phyloP scores from a whole-genome alignment of 495 filamentous ascomycete genomes.

The Thermothielavioides terrestris region DNA sequence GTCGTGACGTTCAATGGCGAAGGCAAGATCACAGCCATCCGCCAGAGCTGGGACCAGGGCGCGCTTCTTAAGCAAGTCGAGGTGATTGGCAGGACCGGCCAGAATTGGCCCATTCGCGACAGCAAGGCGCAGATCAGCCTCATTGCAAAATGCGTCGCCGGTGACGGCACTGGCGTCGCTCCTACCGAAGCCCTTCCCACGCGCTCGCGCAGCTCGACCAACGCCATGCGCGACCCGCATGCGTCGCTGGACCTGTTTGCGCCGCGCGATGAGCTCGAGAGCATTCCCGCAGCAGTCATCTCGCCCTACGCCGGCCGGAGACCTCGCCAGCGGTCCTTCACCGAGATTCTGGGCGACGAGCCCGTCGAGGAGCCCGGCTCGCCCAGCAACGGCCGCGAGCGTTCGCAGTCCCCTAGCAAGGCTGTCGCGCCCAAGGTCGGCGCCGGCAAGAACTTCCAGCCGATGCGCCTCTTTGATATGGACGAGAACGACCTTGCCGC shows the following conservation, averaged over 20 bases:
- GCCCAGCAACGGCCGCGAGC: slow-evolving; percentile 40
- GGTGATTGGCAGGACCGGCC: slow-evolving; percentile 79
- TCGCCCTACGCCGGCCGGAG: slow-evolving; percentile 43
- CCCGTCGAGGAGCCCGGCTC: slow-evolving; percentile 34
- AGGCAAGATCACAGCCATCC: slow-evolving; percentile 72
- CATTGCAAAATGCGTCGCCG: slow-evolving; percentile 48
- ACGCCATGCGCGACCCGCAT: slow-evolving; percentile 57
- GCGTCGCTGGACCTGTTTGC: slow-evolving; percentile 67
- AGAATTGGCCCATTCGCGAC: slow-evolving; percentile 90
- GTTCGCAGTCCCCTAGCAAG: slow-evolving; percentile 36
- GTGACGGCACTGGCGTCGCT: slow-evolving; percentile 16
- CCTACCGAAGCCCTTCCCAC: slow-evolving; percentile 14
- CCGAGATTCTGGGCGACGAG: slow-evolving; percentile 44
- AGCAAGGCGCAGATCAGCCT: slow-evolving; percentile 74
- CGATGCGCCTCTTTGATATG: slow-evolving; percentile 60
- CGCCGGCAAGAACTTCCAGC: slow-evolving; percentile 59
- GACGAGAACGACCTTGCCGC: slow-evolving; percentile 39
- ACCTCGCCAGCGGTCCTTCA: slow-evolving; percentile 42
- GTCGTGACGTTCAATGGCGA: slow-evolving; percentile 74
- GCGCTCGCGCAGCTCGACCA: slow-evolving; percentile 41
- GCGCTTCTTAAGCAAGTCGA: slow-evolving; percentile 88
- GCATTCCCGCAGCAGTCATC: slow-evolving; percentile 36
- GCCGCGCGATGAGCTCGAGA: slow-evolving; percentile 48
- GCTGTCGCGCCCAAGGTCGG: slow-evolving; percentile 54
- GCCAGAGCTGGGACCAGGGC: slow-evolving; percentile 91